Percentiles rank a stretch among this genome's conserved stretches.
Evolutionary conservation across 257 asterid genomes (phyloP).

Genomic region (Solanum piurae): DNA sequence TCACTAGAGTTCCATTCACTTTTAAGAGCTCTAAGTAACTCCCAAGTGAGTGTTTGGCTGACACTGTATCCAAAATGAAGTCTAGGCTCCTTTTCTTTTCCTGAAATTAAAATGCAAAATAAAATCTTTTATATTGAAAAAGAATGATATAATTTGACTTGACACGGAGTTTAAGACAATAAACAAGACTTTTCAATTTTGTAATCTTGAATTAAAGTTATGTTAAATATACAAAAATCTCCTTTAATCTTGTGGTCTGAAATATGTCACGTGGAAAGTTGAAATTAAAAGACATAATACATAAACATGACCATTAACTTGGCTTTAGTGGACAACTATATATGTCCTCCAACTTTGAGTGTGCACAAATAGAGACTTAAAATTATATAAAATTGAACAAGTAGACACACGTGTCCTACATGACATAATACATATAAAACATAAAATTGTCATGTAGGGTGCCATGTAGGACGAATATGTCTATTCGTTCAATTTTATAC

Average conservation of each 20-base stretch:
- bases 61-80: slow-evolving; percentile 63
- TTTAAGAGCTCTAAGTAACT: slow-evolving; percentile 50
- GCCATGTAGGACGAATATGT: neutral
- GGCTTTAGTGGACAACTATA: no score
- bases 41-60: slow-evolving; percentile 76
- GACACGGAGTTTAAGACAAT: neutral
- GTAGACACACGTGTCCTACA: neutral
- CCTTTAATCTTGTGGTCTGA: neutral
- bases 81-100: slow-evolving; percentile 50
- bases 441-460: no score
- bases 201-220: neutral
- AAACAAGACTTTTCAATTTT: no score
- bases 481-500: no score
- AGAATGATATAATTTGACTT: neutral
- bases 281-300: neutral
- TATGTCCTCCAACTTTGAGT: neutral
- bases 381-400: no score
- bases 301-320: neutral
- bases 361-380: neutral
- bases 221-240: no score
- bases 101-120: slow-evolving; percentile 7
- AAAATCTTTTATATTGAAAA: neutral
- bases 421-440: neutral
- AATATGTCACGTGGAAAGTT: neutral
- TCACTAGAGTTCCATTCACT: slow-evolving; percentile 59